phyloP scores from a whole-genome alignment of 106 monocot genomes.

The Dactylorhiza incarnata region DNA sequence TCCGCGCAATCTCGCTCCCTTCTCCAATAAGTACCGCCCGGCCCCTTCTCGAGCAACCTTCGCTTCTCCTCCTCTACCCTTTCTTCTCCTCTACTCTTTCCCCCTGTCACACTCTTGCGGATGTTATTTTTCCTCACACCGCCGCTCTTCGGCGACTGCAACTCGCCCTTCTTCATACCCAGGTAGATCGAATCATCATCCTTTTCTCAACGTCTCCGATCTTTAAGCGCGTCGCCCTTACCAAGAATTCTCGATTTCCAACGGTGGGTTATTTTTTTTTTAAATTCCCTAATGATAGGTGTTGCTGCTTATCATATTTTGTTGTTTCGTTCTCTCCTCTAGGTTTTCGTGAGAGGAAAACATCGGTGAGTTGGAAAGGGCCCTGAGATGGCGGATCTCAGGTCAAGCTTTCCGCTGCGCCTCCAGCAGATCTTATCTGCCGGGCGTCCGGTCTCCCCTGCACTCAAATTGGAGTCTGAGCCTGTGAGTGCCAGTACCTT shows the following conservation, averaged over 20 bases:
- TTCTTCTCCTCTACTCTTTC: conserved; percentile 4
- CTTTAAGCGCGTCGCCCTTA: background rate
- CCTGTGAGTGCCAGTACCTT: conserved; percentile 38
- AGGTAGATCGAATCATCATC: background rate
- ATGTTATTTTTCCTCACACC: conserved; percentile 1
- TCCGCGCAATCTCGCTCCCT: background rate
- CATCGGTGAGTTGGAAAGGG: conserved; percentile 2
- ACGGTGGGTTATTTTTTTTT: background rate
- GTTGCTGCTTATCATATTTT: background rate
- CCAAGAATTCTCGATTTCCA: background rate
- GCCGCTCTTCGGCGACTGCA: conserved; percentile 4
- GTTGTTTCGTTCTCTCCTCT: background rate
- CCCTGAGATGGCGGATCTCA: conserved; percentile 46
- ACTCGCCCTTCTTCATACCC: background rate
- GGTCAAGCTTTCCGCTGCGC: conserved; percentile 60
- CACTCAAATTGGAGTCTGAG: conserved; percentile 76
- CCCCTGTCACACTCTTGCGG: background rate
- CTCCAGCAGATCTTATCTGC: conserved; percentile 82
- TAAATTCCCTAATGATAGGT: background rate
- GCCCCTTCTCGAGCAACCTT: background rate
- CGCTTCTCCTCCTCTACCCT: background rate
- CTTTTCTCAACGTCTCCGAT: background rate
- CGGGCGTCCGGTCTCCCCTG: conserved; percentile 44
- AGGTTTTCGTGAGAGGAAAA: conserved; percentile 13
- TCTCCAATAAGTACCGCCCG: background rate